A percentile compares a stretch with the other conserved stretches of the same genome.
Conservation (phyloP, 2,329 filamentous ascomycete genomes). For the Ustilaginoidea virens region DNA sequence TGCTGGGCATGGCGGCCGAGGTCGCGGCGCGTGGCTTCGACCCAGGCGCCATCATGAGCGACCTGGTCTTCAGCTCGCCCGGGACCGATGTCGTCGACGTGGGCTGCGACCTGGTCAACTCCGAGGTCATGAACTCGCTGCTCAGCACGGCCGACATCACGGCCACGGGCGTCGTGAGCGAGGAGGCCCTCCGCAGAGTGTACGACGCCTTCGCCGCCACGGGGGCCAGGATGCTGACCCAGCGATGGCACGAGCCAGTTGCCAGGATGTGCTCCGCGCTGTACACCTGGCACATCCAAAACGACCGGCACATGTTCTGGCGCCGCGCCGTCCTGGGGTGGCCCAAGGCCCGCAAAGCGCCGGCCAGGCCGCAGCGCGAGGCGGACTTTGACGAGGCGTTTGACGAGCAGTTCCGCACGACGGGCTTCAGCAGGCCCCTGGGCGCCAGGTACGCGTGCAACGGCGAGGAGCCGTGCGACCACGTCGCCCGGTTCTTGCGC, state of each 20-base stretch:
- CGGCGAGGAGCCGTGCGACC: constrained; percentile 8
- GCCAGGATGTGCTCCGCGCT: constrained; percentile 16
- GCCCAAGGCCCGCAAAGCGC: constrained; percentile 13
- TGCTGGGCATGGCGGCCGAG: constrained; percentile 9
- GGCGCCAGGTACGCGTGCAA: constrained; percentile 6
- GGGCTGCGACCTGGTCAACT: constrained; percentile 9
- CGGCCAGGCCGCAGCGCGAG: constrained; percentile 10
- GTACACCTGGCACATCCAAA: constrained; percentile 18
- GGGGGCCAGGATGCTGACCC: constrained; percentile 14
- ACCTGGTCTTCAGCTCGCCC: constrained; percentile 9
- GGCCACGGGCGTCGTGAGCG: constrained; percentile 7
- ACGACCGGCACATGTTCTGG: constrained; percentile 17
- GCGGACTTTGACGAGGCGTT: constrained; percentile 16
- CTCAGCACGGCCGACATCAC: constrained; percentile 9
- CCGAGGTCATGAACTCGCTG: constrained; percentile 10
- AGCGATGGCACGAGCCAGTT: constrained; percentile 16
- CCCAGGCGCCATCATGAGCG: constrained; percentile 8
- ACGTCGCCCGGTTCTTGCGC: constrained; percentile 7
- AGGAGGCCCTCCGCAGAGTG: constrained; percentile 7
- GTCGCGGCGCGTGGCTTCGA: constrained; percentile 8
- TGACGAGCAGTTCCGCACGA: constrained; percentile 12
- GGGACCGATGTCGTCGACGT: constrained; percentile 10
- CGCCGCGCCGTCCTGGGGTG: constrained; percentile 15
- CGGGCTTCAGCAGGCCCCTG: constrained; percentile 12
- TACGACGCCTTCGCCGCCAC: constrained; percentile 9